Evolutionary conservation across 2,329 filamentous ascomycete species (phyloP).

Genomic region (Xylaria sp.): DNA sequence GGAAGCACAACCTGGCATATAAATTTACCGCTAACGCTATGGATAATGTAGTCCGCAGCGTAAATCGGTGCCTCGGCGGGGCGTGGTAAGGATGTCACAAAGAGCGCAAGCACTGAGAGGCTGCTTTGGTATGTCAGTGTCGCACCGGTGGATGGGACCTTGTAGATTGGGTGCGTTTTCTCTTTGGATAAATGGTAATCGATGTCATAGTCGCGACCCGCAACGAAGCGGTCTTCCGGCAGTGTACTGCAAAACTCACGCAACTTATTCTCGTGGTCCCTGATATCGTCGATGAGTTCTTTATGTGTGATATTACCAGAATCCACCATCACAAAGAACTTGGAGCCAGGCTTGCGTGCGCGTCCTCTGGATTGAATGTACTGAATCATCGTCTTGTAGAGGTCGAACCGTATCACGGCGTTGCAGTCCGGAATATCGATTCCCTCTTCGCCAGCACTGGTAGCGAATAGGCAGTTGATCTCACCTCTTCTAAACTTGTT

Average conservation of each 20-base stretch:
- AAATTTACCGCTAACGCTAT: slow-evolving; percentile 52
- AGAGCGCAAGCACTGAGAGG: slow-evolving; percentile 65
- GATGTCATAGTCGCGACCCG: slow-evolving; percentile 52
- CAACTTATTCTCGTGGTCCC: slow-evolving; percentile 57
- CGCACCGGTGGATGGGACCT: slow-evolving; percentile 63
- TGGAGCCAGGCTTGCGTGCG: slow-evolving; percentile 71
- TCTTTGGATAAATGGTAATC: slow-evolving; percentile 51
- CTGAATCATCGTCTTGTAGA: slow-evolving; percentile 85
- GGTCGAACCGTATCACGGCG: slow-evolving; percentile 69
- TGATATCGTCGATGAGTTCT: slow-evolving; percentile 53
- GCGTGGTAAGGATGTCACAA: slow-evolving; percentile 62
- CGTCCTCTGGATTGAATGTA: slow-evolving; percentile 91
- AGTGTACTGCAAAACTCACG: slow-evolving; percentile 70
- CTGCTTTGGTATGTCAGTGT: slow-evolving; percentile 74
- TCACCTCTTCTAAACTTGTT: slow-evolving; percentile 56
- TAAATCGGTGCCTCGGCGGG: slow-evolving; percentile 32
- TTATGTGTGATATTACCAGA: slow-evolving; percentile 57
- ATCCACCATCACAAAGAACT: slow-evolving; percentile 82
- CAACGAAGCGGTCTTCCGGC: slow-evolving; percentile 66
- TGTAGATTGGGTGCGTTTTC: slow-evolving; percentile 47
- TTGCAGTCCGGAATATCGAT: slow-evolving; percentile 65
- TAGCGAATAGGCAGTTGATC: slow-evolving; percentile 61
- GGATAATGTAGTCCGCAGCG: slow-evolving; percentile 57
- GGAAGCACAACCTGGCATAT: slow-evolving; percentile 77
- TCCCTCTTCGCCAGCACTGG: slow-evolving; percentile 62